Conservation (phyloP, 2,329 filamentous ascomycete genomes). For the Boeremia lycopersici region DNA sequence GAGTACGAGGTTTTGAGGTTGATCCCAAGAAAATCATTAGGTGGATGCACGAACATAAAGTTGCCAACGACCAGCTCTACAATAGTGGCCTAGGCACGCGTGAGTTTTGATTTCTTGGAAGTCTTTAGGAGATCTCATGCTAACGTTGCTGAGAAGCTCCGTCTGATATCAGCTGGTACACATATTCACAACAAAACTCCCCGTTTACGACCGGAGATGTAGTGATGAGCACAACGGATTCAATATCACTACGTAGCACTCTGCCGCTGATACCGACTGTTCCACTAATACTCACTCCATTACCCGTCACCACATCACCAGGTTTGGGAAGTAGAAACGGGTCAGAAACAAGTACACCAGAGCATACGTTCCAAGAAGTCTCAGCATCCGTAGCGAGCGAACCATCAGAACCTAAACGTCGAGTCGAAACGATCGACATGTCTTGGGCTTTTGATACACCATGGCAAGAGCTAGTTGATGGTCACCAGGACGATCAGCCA, state of each 20-base stretch:
- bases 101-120: neutral
- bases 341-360: neutral
- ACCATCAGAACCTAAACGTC: neutral
- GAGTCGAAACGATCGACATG: neutral
- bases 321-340: neutral
- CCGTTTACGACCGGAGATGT: no score
- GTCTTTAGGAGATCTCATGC: neutral
- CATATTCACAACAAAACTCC: neutral
- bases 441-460: neutral
- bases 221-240: no score
- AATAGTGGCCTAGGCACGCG: neutral
- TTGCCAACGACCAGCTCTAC: neutral
- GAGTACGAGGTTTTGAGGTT: neutral
- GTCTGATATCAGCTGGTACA: neutral
- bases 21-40: neutral
- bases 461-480: neutral
- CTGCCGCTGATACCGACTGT: no score
- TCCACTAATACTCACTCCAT: no score
- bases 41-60: neutral
- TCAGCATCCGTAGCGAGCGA: neutral
- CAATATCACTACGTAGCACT: no score
- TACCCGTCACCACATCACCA: no score
- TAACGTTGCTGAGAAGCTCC: neutral
- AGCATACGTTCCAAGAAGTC: neutral
- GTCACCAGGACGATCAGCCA: neutral